These are phyloP conservation scores for Debaryomyces subglobosus DNA, from an alignment of 1,139 yeast species.

Conservation along the genomic window DNA sequence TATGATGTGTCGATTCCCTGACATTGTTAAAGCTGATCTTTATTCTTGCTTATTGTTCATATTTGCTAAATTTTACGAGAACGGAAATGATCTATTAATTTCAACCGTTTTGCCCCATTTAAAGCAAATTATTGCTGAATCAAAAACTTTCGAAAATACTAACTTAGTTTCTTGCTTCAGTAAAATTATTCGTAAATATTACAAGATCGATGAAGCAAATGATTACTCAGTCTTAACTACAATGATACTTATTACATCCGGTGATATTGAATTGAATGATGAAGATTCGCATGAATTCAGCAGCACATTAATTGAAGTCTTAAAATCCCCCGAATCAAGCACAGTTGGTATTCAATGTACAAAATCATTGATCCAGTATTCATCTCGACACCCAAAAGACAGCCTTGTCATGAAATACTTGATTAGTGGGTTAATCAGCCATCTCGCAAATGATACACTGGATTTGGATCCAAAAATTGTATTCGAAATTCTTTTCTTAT, in stretches of 20 bases:
- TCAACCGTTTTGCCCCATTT: slow-evolving; percentile 60
- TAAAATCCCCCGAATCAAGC: slow-evolving; percentile 32
- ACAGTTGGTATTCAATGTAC: slow-evolving; percentile 60
- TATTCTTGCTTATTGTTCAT: slow-evolving; percentile 69
- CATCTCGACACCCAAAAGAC: slow-evolving; percentile 27
- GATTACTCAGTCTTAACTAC: slow-evolving; percentile 57
- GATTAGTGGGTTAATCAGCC: slow-evolving; percentile 30
- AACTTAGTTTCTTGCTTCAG: slow-evolving; percentile 43
- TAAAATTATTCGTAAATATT: slow-evolving; percentile 31
- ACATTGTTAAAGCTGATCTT: slow-evolving; percentile 67
- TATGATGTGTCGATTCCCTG: slow-evolving; percentile 68
- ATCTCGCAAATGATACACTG: slow-evolving; percentile 20
- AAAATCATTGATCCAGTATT: slow-evolving; percentile 53
- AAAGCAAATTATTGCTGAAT: slow-evolving; percentile 48
- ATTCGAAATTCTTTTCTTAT: slow-evolving; percentile 57
- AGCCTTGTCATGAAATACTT: slow-evolving; percentile 35
- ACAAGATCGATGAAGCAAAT: slow-evolving; percentile 25
- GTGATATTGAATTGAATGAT: slow-evolving; percentile 43
- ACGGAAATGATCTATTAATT: slow-evolving; percentile 47
- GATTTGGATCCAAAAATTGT: slow-evolving; percentile 42
- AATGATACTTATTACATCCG: slow-evolving; percentile 62
- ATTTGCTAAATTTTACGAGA: slow-evolving; percentile 61
- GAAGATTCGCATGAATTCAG: slow-evolving; percentile 35
- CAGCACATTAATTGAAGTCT: slow-evolving; percentile 37
- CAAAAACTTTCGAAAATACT: slow-evolving; percentile 25